These are phyloP conservation scores for Pleurotus platypus DNA, from an alignment of 768 basidiomycete genomes.

Conservation along the genomic window DNA sequence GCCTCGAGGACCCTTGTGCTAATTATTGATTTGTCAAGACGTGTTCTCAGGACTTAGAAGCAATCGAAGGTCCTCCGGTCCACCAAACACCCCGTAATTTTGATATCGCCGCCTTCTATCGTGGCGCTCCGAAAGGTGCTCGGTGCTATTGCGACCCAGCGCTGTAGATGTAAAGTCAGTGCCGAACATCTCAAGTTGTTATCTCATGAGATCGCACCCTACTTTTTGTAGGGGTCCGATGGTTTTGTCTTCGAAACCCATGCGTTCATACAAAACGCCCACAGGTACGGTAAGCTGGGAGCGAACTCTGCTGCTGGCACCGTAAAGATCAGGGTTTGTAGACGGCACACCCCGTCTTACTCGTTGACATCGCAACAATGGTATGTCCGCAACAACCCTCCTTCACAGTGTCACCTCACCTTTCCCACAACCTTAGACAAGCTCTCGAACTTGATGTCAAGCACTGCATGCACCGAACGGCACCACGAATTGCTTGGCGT, in stretches of 20 bases:
- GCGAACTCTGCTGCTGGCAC: not conserved
- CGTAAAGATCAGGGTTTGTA: too few species aligned
- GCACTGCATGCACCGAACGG: not conserved
- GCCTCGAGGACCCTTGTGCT: not conserved
- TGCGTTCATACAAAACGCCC: not conserved
- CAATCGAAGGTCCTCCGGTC: slow-evolving; percentile 5
- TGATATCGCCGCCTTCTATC: not conserved
- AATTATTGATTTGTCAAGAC: not conserved
- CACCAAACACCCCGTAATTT: not conserved
- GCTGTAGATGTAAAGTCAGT: not conserved
- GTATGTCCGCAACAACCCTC: not conserved
- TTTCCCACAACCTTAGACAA: not conserved
- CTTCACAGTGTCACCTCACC: not conserved
- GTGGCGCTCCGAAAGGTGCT: not conserved
- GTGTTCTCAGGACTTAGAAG: not conserved
- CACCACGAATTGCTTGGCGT: not conserved
- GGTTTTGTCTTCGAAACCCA: not conserved
- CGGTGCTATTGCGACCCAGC: not conserved
- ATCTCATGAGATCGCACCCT: slow-evolving; percentile 8
- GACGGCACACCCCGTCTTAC: too few species aligned
- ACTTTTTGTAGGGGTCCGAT: slow-evolving; percentile 6
- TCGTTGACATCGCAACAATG: not conserved
- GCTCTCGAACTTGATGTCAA: not conserved
- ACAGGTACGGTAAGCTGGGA: not conserved
- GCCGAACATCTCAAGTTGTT: not conserved